Evolutionary conservation across 129 eudicot species (phyloP).

Genomic region (Escallonia herrerae): DNA sequence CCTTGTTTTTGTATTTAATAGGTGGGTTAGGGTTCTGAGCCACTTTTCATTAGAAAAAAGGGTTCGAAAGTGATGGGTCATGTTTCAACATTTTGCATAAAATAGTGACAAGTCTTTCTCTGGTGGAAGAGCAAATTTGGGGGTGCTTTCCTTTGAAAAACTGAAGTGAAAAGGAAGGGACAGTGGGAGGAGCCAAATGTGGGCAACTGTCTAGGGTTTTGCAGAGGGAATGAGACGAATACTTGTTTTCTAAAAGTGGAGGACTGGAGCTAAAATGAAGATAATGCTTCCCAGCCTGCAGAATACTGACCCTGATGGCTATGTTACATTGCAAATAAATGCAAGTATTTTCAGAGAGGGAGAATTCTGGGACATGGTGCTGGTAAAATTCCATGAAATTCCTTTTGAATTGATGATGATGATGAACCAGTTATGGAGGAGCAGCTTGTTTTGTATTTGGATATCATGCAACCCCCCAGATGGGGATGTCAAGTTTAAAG

Average conservation of each 20-base stretch:
- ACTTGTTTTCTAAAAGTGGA: conserved; percentile 4
- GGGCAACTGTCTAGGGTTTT: background rate
- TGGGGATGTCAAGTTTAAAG: background rate
- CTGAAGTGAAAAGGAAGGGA: conserved; percentile 7
- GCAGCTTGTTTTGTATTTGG: background rate
- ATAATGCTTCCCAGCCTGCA: too few species aligned
- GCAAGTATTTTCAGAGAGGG: background rate
- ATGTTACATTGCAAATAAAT: background rate
- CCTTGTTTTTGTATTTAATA: too few species aligned
- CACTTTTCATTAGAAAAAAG: conserved; percentile 17
- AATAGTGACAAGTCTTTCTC: conserved; percentile 16
- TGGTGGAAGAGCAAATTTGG: too few species aligned
- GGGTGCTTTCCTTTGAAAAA: too few species aligned
- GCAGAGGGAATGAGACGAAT: conserved; percentile 8
- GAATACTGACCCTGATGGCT: background rate
- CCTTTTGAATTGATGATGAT: background rate
- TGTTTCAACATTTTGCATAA: background rate
- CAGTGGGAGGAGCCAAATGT: background rate
- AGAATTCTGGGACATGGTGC: background rate
- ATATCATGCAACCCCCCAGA: background rate
- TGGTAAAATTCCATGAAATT: conserved; percentile 5
- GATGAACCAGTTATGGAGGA: background rate
- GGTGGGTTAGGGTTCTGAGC: background rate
- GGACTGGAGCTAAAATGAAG: background rate
- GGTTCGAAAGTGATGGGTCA: conserved; percentile 32